phyloP scores from a whole-genome alignment of 1,284 basidiomycete species.

The Trichosporon faecale region DNA sequence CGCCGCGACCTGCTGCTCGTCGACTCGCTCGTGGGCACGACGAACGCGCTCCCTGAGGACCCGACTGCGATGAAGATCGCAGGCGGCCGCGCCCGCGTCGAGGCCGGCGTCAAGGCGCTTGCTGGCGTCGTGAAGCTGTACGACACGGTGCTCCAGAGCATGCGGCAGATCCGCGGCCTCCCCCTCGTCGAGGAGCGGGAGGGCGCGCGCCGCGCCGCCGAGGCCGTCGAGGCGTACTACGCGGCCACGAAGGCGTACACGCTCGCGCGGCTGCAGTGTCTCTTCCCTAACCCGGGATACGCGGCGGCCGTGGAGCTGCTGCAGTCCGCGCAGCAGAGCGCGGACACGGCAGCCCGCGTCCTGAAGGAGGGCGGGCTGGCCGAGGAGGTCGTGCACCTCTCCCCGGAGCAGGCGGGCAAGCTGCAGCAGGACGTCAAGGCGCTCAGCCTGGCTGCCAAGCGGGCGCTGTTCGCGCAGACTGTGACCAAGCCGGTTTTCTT shows the following conservation, averaged over 20 bases:
- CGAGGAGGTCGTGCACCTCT: conserved; percentile 38
- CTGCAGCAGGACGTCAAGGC: conserved; percentile 58
- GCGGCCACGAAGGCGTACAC: conserved; percentile 59
- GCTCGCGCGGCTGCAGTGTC: conserved; percentile 50
- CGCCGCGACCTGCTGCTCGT: conserved; percentile 82
- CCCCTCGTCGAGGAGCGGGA: conserved; percentile 83
- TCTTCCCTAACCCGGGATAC: conserved; percentile 47
- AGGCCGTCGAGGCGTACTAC: conserved; percentile 69
- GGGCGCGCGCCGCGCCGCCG: conserved; percentile 70
- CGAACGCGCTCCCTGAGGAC: conserved; percentile 40
- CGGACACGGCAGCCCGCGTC: conserved; percentile 32
- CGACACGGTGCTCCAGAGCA: conserved; percentile 76
- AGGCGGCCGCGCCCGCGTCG: conserved; percentile 48
- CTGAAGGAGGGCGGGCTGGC: conserved; percentile 32
- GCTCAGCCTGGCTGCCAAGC: conserved; percentile 63
- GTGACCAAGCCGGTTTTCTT: conserved; percentile 86
- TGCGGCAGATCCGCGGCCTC: conserved; percentile 74
- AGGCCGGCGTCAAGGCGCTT: conserved; percentile 60
- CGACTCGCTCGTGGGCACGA: conserved; percentile 58
- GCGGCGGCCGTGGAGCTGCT: conserved; percentile 47
- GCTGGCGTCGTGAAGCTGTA: conserved; percentile 83
- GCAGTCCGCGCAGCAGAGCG: conserved; percentile 28
- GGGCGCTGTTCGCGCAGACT: conserved; percentile 73
- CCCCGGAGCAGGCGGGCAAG: conserved; percentile 52
- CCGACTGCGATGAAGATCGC: conserved; percentile 37